Percentiles rank a stretch among this genome's conserved stretches.
phyloP scores from a whole-genome alignment of 352 stramenopile species.

The Pythium rishiriense region DNA sequence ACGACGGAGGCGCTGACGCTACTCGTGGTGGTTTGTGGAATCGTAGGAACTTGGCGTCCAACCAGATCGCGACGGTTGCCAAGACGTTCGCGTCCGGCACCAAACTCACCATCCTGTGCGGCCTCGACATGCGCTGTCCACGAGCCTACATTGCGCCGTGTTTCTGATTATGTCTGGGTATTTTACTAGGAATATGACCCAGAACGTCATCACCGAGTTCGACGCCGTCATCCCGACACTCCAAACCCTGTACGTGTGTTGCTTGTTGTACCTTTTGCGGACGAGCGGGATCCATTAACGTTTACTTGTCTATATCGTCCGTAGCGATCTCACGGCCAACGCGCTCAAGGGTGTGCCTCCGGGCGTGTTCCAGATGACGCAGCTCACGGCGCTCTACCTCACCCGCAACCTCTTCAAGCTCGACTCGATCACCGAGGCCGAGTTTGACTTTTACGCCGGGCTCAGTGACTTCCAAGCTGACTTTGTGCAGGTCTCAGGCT shows the following conservation, averaged over 20 bases:
- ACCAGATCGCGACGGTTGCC: slow-evolving; percentile 39
- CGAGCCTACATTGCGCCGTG: not conserved
- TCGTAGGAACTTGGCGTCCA: slow-evolving; percentile 50
- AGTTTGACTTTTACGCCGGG: slow-evolving; percentile 74
- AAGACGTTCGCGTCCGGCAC: slow-evolving; percentile 32
- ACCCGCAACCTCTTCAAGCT: slow-evolving; percentile 57
- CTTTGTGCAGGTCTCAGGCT: slow-evolving; percentile 55
- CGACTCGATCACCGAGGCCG: slow-evolving; percentile 41
- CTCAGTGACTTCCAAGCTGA: slow-evolving; percentile 52
- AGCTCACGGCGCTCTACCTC: slow-evolving; percentile 50
- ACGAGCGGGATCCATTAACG: not conserved
- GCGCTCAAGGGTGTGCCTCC: slow-evolving; percentile 44
- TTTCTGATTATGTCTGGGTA: not conserved
- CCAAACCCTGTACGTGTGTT: slow-evolving; percentile 40
- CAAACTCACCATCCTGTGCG: slow-evolving; percentile 45
- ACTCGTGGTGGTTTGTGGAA: not conserved
- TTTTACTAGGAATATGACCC: slow-evolving; percentile 43
- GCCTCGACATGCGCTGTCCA: not conserved
- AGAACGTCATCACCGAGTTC: slow-evolving; percentile 46
- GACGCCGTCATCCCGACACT: slow-evolving; percentile 39
- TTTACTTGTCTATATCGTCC: not conserved
- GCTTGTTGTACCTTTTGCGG: not conserved
- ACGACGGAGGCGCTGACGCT: no score
- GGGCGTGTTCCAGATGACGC: slow-evolving; percentile 45
- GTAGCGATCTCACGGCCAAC: slow-evolving; percentile 60